Conservation (phyloP, 2,329 filamentous ascomycete species). For the Penicillium nordicum region DNA sequence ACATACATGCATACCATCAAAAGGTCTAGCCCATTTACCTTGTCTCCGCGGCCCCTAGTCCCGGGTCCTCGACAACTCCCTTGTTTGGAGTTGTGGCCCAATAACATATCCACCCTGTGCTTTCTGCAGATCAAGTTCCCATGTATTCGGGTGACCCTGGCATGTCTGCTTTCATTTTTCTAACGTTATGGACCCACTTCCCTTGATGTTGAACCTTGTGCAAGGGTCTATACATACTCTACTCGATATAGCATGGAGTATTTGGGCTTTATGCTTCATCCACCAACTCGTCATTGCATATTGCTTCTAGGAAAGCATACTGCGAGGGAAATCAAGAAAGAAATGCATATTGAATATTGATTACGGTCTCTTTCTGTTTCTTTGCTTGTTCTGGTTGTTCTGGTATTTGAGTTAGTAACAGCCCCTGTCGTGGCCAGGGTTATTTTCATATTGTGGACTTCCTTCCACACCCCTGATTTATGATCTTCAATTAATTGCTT, state of each 20-base stretch:
- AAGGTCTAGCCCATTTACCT: constrained; percentile 3
- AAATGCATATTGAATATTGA: not conserved
- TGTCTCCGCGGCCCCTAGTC: not conserved
- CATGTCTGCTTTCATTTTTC: constrained; percentile 17
- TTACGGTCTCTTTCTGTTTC: not conserved
- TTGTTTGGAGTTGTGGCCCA: constrained; percentile 20
- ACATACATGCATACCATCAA: not conserved
- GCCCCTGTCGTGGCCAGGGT: not conserved
- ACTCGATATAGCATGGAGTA: not conserved
- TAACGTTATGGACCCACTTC: constrained; percentile 10
- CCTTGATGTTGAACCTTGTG: constrained; percentile 2
- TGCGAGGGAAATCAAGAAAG: not conserved
- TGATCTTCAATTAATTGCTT: constrained; percentile 45
- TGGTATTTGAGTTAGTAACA: not conserved
- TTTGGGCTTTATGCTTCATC: constrained; percentile 1
- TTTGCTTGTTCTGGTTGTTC: constrained; percentile 1
- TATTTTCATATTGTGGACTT: not conserved
- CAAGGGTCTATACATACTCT: not conserved
- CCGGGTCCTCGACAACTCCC: constrained; percentile 9
- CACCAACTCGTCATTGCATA: constrained; percentile 10
- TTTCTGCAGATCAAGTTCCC: constrained; percentile 19
- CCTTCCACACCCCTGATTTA: not conserved
- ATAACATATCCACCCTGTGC: constrained; percentile 15
- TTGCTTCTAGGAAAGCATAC: not conserved
- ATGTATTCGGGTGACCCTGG: constrained; percentile 21